Conservation (phyloP, 2,329 filamentous ascomycete genomes). For the Fusarium siculi region DNA sequence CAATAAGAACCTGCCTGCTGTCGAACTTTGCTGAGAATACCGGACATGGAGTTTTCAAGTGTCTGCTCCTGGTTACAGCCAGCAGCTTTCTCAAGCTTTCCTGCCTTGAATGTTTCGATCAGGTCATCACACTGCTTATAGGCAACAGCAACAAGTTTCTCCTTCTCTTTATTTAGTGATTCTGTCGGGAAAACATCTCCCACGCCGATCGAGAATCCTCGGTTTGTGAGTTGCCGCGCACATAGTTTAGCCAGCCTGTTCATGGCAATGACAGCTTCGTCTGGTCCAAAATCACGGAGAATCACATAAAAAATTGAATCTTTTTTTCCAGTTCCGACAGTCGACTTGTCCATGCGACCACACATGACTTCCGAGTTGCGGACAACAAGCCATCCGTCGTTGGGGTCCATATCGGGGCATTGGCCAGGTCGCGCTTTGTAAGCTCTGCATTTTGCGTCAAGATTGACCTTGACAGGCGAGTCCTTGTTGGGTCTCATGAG, state of each 20-base stretch:
- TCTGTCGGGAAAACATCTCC: slow-evolving; percentile 90
- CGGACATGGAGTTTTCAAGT: slow-evolving; percentile 89
- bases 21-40: slow-evolving; percentile 91
- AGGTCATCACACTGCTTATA: slow-evolving; percentile 85
- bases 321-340: slow-evolving; percentile 96
- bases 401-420: slow-evolving; percentile 78
- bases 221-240: slow-evolving; percentile 86
- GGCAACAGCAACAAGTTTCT: slow-evolving; percentile 78
- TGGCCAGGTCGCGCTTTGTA: slow-evolving; percentile 71
- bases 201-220: slow-evolving; percentile 96
- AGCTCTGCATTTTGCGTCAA: slow-evolving; percentile 91
- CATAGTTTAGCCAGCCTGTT: slow-evolving; percentile 92
- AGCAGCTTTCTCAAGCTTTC: slow-evolving; percentile 84
- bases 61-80: slow-evolving; percentile 94
- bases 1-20: slow-evolving; percentile 91
- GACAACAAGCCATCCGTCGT: slow-evolving; percentile 91
- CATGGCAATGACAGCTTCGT: slow-evolving; percentile 90
- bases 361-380: slow-evolving; percentile 98
- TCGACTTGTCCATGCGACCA: slow-evolving; percentile 96
- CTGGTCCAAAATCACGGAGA: slow-evolving; percentile 91
- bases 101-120: slow-evolving; percentile 81
- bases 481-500: slow-evolving; percentile 88
- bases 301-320: slow-evolving; percentile 98
- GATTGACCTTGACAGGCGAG: slow-evolving; percentile 86
- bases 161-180: slow-evolving; percentile 76